Evolutionary conservation across 2,329 filamentous ascomycete genomes (phyloP).

Genomic region (Cercospora sojina): DNA sequence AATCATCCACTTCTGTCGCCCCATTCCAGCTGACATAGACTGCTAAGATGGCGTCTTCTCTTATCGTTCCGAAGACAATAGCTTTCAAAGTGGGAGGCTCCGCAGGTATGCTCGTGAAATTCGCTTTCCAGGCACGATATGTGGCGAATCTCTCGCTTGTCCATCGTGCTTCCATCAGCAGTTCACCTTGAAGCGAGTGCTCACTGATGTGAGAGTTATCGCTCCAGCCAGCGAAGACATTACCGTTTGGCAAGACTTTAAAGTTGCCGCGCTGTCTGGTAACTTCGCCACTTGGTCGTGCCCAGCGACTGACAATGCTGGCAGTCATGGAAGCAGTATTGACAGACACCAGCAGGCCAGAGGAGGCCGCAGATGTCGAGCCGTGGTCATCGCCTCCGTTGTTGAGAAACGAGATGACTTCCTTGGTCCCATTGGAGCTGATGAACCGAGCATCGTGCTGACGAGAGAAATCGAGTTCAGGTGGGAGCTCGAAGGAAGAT

Average conservation of each 20-base stretch:
- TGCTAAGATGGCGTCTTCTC: conserved; percentile 18
- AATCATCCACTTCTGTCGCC: conserved; percentile 40
- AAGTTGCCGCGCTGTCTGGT: conserved; percentile 38
- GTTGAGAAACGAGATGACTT: conserved; percentile 19
- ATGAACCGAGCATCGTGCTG: conserved; percentile 23
- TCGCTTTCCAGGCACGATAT: conserved; percentile 43
- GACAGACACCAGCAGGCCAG: conserved; percentile 13
- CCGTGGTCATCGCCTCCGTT: conserved; percentile 14
- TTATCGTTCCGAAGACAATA: conserved; percentile 34
- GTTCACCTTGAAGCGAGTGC: background rate
- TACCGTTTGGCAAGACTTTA: conserved; percentile 39
- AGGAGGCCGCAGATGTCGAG: conserved; percentile 10
- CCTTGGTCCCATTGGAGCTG: background rate
- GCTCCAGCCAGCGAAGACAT: conserved; percentile 28
- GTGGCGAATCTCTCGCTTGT: conserved; percentile 37
- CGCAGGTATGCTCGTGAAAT: conserved; percentile 35
- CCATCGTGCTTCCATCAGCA: conserved; percentile 37
- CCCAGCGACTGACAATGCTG: conserved; percentile 27
- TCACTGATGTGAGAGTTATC: conserved; percentile 18
- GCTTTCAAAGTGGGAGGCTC: conserved; percentile 34
- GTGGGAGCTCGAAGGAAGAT: conserved; percentile 11
- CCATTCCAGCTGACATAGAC: conserved; percentile 41
- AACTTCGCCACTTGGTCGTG: conserved; percentile 37
- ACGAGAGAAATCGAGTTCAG: conserved; percentile 18
- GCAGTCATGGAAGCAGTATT: conserved; percentile 1